A percentile compares a stretch with the other conserved stretches of the same genome.
These are phyloP conservation scores for Solanum clarkiae DNA, from an alignment of 257 asterid species.

Conservation along the genomic window DNA sequence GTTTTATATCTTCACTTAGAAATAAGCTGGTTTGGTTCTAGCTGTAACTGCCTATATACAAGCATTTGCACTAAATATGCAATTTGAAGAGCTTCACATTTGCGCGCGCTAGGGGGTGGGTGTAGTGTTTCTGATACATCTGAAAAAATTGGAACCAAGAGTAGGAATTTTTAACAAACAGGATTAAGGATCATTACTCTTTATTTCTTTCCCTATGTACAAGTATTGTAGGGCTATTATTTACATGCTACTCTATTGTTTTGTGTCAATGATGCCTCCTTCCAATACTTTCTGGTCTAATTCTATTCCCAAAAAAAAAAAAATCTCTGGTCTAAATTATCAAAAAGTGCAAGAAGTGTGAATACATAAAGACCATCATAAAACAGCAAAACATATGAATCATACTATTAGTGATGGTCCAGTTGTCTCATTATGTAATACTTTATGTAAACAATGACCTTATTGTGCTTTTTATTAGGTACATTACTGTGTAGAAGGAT, in stretches of 20 bases:
- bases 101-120: no score
- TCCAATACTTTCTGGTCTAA: neutral
- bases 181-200: no score
- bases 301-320: neutral
- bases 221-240: neutral
- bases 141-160: no score
- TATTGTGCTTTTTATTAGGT: neutral
- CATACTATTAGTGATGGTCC: neutral
- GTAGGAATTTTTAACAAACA: no score
- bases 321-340: neutral
- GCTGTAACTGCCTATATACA: neutral
- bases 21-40: neutral
- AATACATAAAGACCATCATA: neutral
- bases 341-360: neutral
- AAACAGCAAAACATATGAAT: neutral
- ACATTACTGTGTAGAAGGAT: neutral
- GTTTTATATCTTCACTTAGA: neutral
- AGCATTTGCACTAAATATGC: neutral
- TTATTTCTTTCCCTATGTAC: neutral
- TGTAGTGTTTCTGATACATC: no score
- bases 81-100: neutral
- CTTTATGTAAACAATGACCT: neutral
- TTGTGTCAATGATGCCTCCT: neutral
- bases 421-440: neutral
- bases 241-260: neutral